Evolutionary conservation across 2,329 filamentous ascomycete species (phyloP), one percentile per base, ranked within the genome.

Genomic region (Curvularia hawaiiensis): DNA sequence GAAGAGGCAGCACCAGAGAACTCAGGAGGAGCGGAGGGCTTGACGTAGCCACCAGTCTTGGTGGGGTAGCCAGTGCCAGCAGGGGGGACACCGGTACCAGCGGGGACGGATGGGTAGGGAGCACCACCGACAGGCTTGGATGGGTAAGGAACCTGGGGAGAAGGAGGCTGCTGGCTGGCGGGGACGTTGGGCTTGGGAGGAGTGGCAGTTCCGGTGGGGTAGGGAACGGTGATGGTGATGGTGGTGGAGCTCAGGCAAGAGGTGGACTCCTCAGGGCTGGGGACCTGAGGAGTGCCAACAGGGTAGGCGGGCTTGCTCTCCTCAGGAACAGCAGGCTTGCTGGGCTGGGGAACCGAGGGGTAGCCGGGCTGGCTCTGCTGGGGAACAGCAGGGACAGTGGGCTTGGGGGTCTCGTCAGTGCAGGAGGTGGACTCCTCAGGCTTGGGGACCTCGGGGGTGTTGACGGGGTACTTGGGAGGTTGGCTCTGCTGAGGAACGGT

Each of bases 241-340:
- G 79, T 81, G 56, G 71, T 69, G 67, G 76, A 79, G 68, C 77
- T 74, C 47, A 73, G 70, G 59, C 78, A 80, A 55, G 63, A 63
- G 49, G 65, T 59, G 49, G 66, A 38, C 16, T n/a, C 52, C 50
- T 51, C 56, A 43, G 62, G 58, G 38, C 58, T 56, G 33, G 55
- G 55, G 20, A 58, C 54, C 43, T 51, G 35, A 38, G 64, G 60
- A 38, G 28, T 50, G 47, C 38, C 38, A 49, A 43, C 39, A 12
- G 44, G 49, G 54, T 53, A 51, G 9, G 26, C 5, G 30, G 22
- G 33, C 33, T 45, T 1, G 40, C 41, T 45, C 41, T 45, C 24
- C 41, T 28, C 14, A 20, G 53, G 53, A 33, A 46, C 33, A 30
- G 22, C 20, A 40, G 22, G 33, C 33, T 45, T 6, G 41, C 43